phyloP scores from a whole-genome alignment of 2,329 filamentous ascomycete species.

The Botrytis medusae region DNA sequence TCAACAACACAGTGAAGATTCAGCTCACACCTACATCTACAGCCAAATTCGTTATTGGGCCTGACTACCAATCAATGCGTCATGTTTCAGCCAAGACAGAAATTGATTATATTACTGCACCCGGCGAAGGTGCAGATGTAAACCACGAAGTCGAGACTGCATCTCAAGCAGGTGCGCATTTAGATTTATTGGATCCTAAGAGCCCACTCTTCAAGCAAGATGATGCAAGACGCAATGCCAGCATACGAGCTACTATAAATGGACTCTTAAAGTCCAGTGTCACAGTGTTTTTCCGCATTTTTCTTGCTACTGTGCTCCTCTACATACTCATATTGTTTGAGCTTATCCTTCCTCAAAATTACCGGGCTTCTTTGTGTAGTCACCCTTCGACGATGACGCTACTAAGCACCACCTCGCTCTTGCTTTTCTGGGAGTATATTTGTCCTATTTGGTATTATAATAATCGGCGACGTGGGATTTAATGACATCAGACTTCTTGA shows the following conservation, averaged over 20 bases:
- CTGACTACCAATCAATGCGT: not conserved
- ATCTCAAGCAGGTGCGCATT: not conserved
- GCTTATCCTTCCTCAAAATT: not conserved
- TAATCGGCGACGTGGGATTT: too few species aligned
- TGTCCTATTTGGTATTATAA: not conserved
- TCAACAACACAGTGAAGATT: not conserved
- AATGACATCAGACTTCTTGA: not conserved
- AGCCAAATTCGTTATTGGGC: not conserved
- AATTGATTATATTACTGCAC: not conserved
- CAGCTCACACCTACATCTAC: not conserved
- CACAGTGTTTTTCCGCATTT: too few species aligned
- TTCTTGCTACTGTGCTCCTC: not conserved
- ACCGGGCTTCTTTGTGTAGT: not conserved
- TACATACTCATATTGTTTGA: too few species aligned
- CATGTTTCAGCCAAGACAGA: not conserved
- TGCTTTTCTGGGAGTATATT: not conserved
- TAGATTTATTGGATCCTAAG: too few species aligned
- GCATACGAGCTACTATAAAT: not conserved
- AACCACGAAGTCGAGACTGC: not conserved
- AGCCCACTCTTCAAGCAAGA: not conserved
- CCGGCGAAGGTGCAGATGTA: accelerated
- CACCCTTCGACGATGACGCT: not conserved
- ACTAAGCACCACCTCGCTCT: not conserved
- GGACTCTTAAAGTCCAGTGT: not conserved
- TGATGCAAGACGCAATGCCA: not conserved